phyloP scores from a whole-genome alignment of 108 stramenopile species.

The Ochromonas danica region DNA sequence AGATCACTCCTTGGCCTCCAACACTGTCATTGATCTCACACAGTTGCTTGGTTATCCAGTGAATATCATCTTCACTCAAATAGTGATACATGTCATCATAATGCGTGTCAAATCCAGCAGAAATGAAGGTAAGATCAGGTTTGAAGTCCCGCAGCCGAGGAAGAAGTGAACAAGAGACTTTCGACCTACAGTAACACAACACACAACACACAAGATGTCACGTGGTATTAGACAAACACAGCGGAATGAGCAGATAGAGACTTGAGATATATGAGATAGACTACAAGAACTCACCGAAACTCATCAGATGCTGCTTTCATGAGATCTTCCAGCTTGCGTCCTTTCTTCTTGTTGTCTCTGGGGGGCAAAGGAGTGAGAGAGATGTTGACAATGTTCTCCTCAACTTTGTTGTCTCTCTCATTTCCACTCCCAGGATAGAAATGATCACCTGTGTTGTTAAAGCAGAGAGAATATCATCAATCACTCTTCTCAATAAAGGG shows the following conservation, averaged over 20 bases:
- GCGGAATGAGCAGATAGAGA: too few species aligned
- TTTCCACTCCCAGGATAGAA: background rate
- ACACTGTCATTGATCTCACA: background rate
- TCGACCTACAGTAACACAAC: background rate
- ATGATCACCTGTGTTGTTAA: background rate
- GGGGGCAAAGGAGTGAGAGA: slow-evolving; percentile 2
- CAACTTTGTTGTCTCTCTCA: background rate
- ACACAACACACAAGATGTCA: too few species aligned
- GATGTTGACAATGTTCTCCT: slow-evolving; percentile 2
- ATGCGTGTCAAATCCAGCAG: slow-evolving; percentile 98
- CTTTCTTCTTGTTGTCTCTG: too few species aligned
- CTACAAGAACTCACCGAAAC: too few species aligned
- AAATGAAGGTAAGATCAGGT: slow-evolving; percentile 93
- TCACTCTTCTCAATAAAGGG: too few species aligned
- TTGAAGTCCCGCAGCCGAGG: slow-evolving; percentile 69
- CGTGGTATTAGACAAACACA: too few species aligned
- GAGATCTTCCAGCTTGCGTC: too few species aligned
- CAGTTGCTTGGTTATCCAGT: slow-evolving; percentile 6
- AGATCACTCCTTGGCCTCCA: background rate
- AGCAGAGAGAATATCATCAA: too few species aligned
- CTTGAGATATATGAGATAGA: too few species aligned
- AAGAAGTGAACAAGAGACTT: slow-evolving; percentile 30
- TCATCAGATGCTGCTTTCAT: too few species aligned
- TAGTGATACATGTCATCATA: slow-evolving; percentile 36
- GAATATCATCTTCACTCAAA: slow-evolving; percentile 18